Conservation (phyloP, 139 green algal species). For the Chlamydomonas eustigma region DNA sequence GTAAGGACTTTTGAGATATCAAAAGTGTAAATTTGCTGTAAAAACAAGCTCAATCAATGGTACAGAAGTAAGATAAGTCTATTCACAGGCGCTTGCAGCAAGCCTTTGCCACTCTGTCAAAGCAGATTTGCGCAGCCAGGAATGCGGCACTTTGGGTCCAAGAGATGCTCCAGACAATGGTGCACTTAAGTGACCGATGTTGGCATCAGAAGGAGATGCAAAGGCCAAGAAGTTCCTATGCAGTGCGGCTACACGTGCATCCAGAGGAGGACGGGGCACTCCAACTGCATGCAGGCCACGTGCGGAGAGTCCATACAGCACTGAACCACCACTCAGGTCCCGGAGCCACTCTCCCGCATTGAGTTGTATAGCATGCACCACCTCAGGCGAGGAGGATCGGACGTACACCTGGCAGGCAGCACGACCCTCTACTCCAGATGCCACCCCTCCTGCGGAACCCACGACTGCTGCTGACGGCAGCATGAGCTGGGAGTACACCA, state of each 20-base stretch:
- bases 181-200: not conserved
- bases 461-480: slow-evolving; percentile 2
- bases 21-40: too few relatives aligned
- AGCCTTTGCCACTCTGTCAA: slow-evolving; percentile 35
- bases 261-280: slow-evolving; percentile 17
- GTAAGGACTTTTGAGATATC: too few relatives aligned
- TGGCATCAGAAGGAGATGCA: not conserved
- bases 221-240: not conserved
- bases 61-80: too few relatives aligned
- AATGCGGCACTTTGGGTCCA: not conserved
- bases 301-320: not conserved
- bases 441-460: not conserved
- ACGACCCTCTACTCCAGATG: not conserved
- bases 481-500: slow-evolving; percentile 29
- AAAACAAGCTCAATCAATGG: too few relatives aligned
- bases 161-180: not conserved
- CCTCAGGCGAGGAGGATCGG: not conserved
- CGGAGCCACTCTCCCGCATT: slow-evolving; percentile 5
- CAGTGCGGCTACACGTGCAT: slow-evolving; percentile 29
- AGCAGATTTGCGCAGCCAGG: slow-evolving; percentile 20
- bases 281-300: not conserved
- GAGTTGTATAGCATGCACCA: not conserved
- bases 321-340: slow-evolving; percentile 11
- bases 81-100: too few relatives aligned
- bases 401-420: slow-evolving; percentile 11